Base-by-base conservation (phyloP, 768 basidiomycete species). In the Cystobasidiopsis lactophilus region DNA sequence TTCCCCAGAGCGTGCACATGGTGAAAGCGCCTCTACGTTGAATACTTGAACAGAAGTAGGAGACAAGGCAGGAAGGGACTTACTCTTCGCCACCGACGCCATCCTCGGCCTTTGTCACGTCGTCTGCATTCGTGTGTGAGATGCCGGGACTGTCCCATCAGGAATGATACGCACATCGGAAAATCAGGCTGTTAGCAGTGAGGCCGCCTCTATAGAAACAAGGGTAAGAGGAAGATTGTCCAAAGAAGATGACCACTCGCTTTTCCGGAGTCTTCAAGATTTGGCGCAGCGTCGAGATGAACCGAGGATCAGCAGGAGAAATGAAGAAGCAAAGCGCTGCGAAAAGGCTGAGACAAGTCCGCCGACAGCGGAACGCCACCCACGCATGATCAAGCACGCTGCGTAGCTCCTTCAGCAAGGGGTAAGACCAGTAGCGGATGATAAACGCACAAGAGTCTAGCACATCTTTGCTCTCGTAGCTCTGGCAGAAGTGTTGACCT, bases 301-400 rank as follows among this genome's bases (percentile, higher is more conserved):
- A 96, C 38, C 88, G 72, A 3, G 85, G 84, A 64, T 96, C 89
- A 29, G 65, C 65, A 5, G 70, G 67, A 9, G 64, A 63, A 41
- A 58, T 64, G 70, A 93, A 91, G 71, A 91, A 93, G 30, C 85
- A 82, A 35, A 88, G 72, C 1, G 88, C 86, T 85, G 41, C 56
- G 51, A 52, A 30, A 52, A 38, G 29, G 31, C 24, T 3, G 24
- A 27, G 24, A 5, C 7, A 18, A 48, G 43, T 2, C 41, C 7
- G n/a, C 27, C 30, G 16, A 18, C n/a, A n/a, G n/a, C n/a, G n/a
- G n/a, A n/a, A n/a, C n/a, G n/a, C n/a, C n/a, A n/a, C n/a, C n/a
- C n/a, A n/a, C n/a, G n/a, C n/a, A n/a, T n/a, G n/a, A n/a, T n/a
- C n/a, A n/a, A n/a, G n/a, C n/a, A n/a, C n/a, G n/a, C n/a, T n/a